phyloP scores from a whole-genome alignment of 768 basidiomycete genomes.

The Tylopilus cervinicoccineus region DNA sequence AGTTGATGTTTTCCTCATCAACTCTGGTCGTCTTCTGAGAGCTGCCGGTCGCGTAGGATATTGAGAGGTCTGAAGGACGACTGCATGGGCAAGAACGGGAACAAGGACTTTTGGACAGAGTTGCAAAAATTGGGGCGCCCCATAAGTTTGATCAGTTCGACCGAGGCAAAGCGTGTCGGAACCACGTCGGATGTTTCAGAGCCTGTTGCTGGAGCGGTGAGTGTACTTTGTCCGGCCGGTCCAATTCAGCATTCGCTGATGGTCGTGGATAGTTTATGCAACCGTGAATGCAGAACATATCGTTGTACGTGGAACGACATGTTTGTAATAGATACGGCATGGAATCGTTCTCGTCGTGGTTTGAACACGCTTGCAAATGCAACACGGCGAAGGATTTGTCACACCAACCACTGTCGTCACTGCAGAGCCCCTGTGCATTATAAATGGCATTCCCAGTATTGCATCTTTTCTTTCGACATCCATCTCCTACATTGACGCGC shows the following conservation, averaged over 20 bases:
- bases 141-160: slow-evolving; percentile 57
- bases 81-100: slow-evolving; percentile 54
- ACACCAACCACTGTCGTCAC: slow-evolving; percentile 14
- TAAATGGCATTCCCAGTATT: too few relatives aligned
- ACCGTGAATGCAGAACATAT: slow-evolving; percentile 6
- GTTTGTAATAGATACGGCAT: not conserved
- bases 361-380: not conserved
- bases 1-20: slow-evolving; percentile 18
- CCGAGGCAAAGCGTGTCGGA: slow-evolving; percentile 58
- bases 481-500: not conserved
- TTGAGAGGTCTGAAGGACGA: slow-evolving; percentile 52
- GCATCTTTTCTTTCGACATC: not conserved
- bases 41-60: slow-evolving; percentile 43
- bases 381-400: not conserved
- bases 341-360: not conserved
- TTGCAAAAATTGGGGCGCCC: slow-evolving; percentile 47
- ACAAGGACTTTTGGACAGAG: slow-evolving; percentile 63
- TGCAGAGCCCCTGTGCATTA: not conserved
- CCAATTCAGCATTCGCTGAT: not conserved
- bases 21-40: not conserved
- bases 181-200: slow-evolving; percentile 57
- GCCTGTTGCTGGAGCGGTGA: slow-evolving; percentile 49
- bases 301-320: not conserved
- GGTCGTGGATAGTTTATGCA: slow-evolving; percentile 20
- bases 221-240: slow-evolving; percentile 10